Base-by-base conservation (phyloP, 2,329 filamentous ascomycete genomes). In the Aureobasidium namibiae region DNA sequence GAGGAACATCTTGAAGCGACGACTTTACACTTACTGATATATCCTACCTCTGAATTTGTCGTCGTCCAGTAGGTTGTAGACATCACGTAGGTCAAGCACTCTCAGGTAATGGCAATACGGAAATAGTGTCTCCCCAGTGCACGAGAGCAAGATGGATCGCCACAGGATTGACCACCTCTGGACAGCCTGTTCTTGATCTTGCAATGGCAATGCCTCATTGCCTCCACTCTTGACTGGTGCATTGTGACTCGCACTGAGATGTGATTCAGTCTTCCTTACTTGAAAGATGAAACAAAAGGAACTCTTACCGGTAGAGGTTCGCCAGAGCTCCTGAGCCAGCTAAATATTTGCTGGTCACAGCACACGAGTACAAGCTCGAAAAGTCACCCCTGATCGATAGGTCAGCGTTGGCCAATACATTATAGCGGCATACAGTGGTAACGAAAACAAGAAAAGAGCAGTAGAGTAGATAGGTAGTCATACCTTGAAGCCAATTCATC, bases 101-200 rank as follows among this genome's bases (percentile, higher is more conserved):
- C 80, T 82, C 59, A 90, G 81, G 70, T 87, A 89, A 38, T 82
- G 77, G 65, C 82, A 87, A 68, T 91, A 91, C 0, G 86, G 86
- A 62, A 84, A 86, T 18, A 82, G 73, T 0, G 87, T 88, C 63
- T 75, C 72, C 24, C 79, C 81, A 18, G 54, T 39, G 60, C 83
- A 83, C 9, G 87, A 90, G 8, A 84, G 74, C 60, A 88, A 81
- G 63, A 90, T 82, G 2, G 85, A 85, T 53, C 81, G 80, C 87
- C 87, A 90, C 50, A 88, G 70, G 7, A 81, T 77, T 1, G 83
- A 81, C 80, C 83, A 86, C 70, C 81, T 81, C 57, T 77, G 76
- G 21, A 79, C 74, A n/a, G 74, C 72, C 29, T 76, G 65, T 34
- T 79, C 73, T 63, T 78, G 75, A 53, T 78, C 74, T 1, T 73